Conservation (phyloP, 345 rosid species). For the Salix purpurea region DNA sequence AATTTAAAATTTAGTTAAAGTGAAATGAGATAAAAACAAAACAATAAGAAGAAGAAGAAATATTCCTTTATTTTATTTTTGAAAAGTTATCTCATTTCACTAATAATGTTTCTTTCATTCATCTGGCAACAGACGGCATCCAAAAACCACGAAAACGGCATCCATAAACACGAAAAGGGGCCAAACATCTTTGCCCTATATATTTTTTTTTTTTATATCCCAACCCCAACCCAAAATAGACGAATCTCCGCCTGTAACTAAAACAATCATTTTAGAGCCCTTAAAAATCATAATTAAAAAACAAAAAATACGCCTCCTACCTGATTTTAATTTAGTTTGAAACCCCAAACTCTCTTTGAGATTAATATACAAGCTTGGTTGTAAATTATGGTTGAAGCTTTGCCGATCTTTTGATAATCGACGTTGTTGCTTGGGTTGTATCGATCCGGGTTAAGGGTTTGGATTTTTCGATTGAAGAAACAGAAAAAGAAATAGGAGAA, state of each 20-base stretch:
- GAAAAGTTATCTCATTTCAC: no score
- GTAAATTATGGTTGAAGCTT: neutral
- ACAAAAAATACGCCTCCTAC: neutral
- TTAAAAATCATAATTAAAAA: neutral
- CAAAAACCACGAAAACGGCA: neutral
- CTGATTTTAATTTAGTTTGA: neutral
- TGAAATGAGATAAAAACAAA: no score
- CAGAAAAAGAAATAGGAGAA: neutral
- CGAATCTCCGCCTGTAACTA: neutral
- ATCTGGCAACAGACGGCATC: neutral
- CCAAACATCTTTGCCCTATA: neutral
- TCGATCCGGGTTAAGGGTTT: neutral
- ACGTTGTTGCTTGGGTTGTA: neutral
- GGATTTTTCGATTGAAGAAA: neutral
- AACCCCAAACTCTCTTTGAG: neutral
- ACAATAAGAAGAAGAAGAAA: no score
- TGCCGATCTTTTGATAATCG: neutral
- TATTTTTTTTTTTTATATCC: neutral
- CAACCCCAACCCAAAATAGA: neutral
- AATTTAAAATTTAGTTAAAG: no score
- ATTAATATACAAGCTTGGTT: neutral
- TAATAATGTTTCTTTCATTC: neutral
- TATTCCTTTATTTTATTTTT: no score
- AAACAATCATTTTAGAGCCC: slow-evolving; percentile 1
- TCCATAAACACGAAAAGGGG: neutral